Evolutionary conservation across 768 basidiomycete genomes (phyloP).

Genomic region (Clitopilus passeckerianus): DNA sequence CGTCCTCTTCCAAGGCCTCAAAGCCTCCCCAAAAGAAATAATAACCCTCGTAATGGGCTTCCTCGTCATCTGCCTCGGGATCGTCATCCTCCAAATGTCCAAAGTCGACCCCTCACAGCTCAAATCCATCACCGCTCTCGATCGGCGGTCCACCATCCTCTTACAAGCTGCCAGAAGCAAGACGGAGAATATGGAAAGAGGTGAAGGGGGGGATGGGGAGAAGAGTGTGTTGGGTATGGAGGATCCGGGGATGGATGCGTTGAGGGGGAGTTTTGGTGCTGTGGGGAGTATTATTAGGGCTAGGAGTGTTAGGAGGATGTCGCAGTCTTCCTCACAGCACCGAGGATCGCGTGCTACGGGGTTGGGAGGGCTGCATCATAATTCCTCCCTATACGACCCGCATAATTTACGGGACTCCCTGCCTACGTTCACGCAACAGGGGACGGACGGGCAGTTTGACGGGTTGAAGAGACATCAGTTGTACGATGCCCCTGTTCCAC

Average conservation of each 20-base stretch:
- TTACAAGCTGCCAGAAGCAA: slow-evolving; percentile 77
- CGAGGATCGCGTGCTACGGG: slow-evolving; percentile 3
- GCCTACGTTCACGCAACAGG: not conserved
- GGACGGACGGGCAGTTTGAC: slow-evolving; percentile 19
- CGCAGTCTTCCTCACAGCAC: slow-evolving; percentile 30
- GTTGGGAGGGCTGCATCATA: slow-evolving; percentile 1
- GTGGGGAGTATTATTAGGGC: slow-evolving; percentile 88
- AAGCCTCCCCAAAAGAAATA: slow-evolving; percentile 71
- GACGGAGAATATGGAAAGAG: slow-evolving; percentile 51
- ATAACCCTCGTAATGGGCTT: slow-evolving; percentile 92
- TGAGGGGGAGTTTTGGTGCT: slow-evolving; percentile 88
- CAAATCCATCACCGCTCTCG: slow-evolving; percentile 67
- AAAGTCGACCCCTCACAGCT: slow-evolving; percentile 71
- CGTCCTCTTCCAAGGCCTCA: slow-evolving; percentile 84
- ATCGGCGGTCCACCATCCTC: slow-evolving; percentile 85
- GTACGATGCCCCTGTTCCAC: slow-evolving; percentile 82
- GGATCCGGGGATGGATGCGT: slow-evolving; percentile 90
- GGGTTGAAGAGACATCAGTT: slow-evolving; percentile 78
- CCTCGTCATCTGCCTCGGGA: slow-evolving; percentile 86
- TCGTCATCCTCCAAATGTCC: slow-evolving; percentile 93
- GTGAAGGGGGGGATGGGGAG: slow-evolving; percentile 30
- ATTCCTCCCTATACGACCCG: slow-evolving; percentile 5
- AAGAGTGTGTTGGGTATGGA: slow-evolving; percentile 63
- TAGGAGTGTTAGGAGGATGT: slow-evolving; percentile 46
- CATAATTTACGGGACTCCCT: not conserved